Percentiles rank a stretch among this genome's conserved stretches.
Conservation (phyloP, 2,329 filamentous ascomycete genomes). For the Fusarium nisikadoi region DNA sequence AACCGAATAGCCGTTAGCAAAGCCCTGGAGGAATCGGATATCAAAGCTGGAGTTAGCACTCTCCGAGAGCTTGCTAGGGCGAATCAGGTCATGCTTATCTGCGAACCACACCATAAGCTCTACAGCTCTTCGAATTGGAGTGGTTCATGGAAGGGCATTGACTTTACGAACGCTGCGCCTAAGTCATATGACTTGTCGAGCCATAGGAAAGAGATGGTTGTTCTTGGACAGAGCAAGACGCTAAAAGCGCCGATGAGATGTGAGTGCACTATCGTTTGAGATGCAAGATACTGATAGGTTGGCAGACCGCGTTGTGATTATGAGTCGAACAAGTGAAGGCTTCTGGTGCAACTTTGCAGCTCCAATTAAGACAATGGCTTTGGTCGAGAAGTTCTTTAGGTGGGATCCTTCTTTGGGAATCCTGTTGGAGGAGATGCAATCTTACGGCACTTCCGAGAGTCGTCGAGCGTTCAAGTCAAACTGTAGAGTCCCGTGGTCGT, state of each 20-base stretch:
- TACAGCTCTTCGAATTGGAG: slow-evolving; percentile 16
- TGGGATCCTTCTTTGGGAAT: background rate
- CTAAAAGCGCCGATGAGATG: background rate
- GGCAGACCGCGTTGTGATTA: background rate
- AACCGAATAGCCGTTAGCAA: background rate
- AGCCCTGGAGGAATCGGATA: background rate
- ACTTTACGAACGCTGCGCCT: background rate
- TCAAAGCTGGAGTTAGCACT: background rate
- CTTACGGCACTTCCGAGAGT: background rate
- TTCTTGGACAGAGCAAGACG: background rate
- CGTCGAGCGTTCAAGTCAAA: background rate
- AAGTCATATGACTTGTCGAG: background rate
- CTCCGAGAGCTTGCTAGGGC: background rate
- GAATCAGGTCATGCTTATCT: slow-evolving; percentile 1
- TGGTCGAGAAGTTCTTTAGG: background rate
- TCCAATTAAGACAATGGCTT: background rate
- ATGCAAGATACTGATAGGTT: background rate
- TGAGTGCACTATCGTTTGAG: background rate
- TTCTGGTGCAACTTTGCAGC: slow-evolving; percentile 23
- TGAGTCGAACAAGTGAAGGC: slow-evolving; percentile 11
- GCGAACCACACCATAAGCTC: background rate
- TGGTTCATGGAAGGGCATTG: slow-evolving; percentile 2
- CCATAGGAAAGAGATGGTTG: background rate
- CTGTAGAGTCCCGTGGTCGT: background rate
- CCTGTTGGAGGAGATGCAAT: background rate